These are phyloP conservation scores for Metarhizium rileyi DNA, from an alignment of 2,329 filamentous ascomycete species.

Conservation along the genomic window DNA sequence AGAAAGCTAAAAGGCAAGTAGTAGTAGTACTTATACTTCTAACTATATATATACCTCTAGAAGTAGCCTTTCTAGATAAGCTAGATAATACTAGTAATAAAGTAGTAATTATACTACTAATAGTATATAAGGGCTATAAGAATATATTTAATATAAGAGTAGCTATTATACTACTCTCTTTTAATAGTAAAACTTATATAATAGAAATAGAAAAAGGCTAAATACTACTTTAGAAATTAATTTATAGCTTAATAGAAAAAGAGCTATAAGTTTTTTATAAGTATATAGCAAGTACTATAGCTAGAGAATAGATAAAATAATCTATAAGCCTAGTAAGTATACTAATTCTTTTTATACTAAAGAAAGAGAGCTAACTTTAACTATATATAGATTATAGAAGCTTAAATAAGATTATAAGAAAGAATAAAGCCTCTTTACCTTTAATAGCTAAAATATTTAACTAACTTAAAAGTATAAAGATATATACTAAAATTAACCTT, in stretches of 20 bases:
- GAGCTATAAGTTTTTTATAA: neutral
- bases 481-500: neutral
- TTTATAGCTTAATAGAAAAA: neutral
- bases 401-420: neutral
- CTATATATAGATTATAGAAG: neutral
- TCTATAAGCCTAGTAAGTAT: neutral
- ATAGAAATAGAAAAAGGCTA: neutral
- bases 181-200: neutral
- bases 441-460: neutral
- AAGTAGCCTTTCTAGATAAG: neutral
- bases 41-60: neutral
- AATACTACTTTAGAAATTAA: neutral
- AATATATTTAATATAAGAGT: neutral
- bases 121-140: neutral
- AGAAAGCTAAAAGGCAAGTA: neutral
- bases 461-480: neutral
- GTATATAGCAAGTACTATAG: neutral
- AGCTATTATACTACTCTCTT: neutral
- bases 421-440: neutral
- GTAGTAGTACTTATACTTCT: neutral
- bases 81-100: neutral
- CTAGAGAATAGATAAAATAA: neutral
- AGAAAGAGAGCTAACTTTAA: neutral
- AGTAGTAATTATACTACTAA: neutral
- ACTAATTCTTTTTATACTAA: neutral